These are phyloP conservation scores for Chrysanthemum seticuspe DNA, from an alignment of 129 eudicot species.

Conservation along the genomic window DNA sequence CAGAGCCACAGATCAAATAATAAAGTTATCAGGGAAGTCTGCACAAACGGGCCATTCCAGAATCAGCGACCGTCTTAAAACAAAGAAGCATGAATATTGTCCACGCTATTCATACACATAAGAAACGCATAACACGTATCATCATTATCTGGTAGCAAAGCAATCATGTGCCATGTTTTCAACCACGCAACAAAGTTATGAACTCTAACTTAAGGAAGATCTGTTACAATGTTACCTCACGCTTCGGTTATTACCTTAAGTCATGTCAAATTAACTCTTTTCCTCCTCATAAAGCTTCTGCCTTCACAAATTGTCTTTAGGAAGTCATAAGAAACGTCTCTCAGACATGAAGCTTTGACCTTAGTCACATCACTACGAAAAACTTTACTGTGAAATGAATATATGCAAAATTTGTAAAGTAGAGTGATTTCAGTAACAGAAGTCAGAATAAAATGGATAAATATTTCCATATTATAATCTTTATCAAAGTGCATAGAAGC, in stretches of 20 bases:
- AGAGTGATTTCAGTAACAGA: constrained; percentile 27
- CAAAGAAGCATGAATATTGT: constrained; percentile 6
- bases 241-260: constrained; percentile 22
- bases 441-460: constrained; percentile 4
- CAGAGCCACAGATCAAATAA: neutral
- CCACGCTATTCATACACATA: constrained; percentile 11
- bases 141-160: constrained; percentile 11
- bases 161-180: too few relatives aligned
- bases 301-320: constrained; percentile 33
- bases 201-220: constrained; percentile 27
- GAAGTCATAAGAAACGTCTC: constrained; percentile 19
- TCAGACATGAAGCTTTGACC: constrained; percentile 36
- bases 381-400: constrained; percentile 29
- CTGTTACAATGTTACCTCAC: constrained; percentile 17
- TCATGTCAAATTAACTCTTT: too few relatives aligned
- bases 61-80: neutral
- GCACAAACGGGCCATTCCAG: neutral
- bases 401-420: constrained; percentile 26
- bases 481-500: constrained; percentile 19
- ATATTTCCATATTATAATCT: constrained; percentile 8
- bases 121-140: neutral
- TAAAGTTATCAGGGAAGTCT: neutral
- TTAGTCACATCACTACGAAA: constrained; percentile 28
- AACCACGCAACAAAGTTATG: constrained; percentile 18
- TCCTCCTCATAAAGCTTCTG: constrained; percentile 22